Base-by-base conservation (phyloP, 2,329 filamentous ascomycete genomes). In the Xylaria multiplex region DNA sequence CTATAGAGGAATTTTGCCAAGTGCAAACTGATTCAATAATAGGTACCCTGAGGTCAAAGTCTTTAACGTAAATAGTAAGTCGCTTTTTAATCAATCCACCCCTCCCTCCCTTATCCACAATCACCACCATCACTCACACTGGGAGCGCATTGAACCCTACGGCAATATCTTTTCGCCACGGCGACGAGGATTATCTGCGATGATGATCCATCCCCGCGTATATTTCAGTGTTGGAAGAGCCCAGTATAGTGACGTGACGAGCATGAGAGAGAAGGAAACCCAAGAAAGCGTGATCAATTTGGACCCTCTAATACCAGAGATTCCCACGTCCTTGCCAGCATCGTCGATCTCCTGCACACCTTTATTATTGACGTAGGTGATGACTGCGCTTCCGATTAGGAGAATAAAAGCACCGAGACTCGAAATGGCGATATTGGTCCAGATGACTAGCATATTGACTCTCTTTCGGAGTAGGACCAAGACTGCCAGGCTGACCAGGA, bases 211-310 rank as follows among this genome's bases (percentile, higher is more conserved):
- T 60, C 59, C 59, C 52, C 55, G 65, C 13, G 55, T 58, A n/a
- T 19, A 65, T 35, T 69, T 70, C 43, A 67, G 57, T 3, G 53
- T 72, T 35, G 69, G 58, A 1, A 67, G 24, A n/a, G 68, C 54
- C 84, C 84, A 86, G 72, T 81, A 85, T 2, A 78, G 30, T 4
- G 77, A 62, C 0, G 79, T 72, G 1, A 77, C 66, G 3, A 79
- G 72, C 80, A 85, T 84, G 66, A 82, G 74, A 3, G 72, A 82
- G 16, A 83, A 80, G 1, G 83, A 78, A 4, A 82, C 78, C 84
- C 84, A 86, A 5, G 79, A 79, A 45, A 86, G 72, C 37, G 71
- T 77, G 69, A 81, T 76, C 67, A 86, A 84, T 74, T 81, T 81
- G 49, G 58, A 71, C 7, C 85, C 84, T 11, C 76, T 69, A 13